Conservation (phyloP, 768 basidiomycete species). For the Collybiopsis confluens region DNA sequence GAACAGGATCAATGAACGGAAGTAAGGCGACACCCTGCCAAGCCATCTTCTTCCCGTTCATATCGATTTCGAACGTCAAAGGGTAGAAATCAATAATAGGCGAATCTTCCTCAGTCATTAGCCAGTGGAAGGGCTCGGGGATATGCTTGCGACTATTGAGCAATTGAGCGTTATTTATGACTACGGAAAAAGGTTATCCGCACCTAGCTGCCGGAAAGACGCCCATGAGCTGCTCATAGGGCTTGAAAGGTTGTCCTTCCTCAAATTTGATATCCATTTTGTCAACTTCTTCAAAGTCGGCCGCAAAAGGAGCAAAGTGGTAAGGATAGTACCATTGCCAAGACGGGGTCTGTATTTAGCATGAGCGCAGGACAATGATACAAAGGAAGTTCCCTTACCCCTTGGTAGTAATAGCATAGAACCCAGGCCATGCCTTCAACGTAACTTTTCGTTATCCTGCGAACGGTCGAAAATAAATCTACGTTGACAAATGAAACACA, state of each 20-base stretch:
- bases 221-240: slow-evolving; percentile 97
- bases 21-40: slow-evolving; percentile 98
- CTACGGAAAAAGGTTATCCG: slow-evolving; percentile 13
- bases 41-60: slow-evolving; percentile 99
- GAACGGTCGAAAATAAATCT: slow-evolving; percentile 6
- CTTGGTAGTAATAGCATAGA: slow-evolving; percentile 96
- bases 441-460: slow-evolving; percentile 77
- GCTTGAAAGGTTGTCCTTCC: slow-evolving; percentile 85
- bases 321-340: slow-evolving; percentile 99
- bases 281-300: slow-evolving; percentile 80
- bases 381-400: slow-evolving; percentile 47
- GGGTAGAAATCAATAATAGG: slow-evolving; percentile 98
- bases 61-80: slow-evolving; percentile 87
- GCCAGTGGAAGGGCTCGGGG: slow-evolving; percentile 74
- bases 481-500: slow-evolving; percentile 19
- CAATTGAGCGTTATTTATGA: slow-evolving; percentile 6
- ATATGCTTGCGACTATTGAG: slow-evolving; percentile 76
- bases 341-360: slow-evolving; percentile 63
- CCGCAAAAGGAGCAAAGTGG: slow-evolving; percentile 97
- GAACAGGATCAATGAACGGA: slow-evolving; percentile 88
- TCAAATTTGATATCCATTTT: slow-evolving; percentile 79
- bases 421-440: slow-evolving; percentile 97
- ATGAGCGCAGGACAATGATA: not conserved
- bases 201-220: slow-evolving; percentile 95
- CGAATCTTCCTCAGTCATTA: slow-evolving; percentile 85